Conservation (phyloP, 441 rosid species). For the Pelargonium cotyledonis region DNA sequence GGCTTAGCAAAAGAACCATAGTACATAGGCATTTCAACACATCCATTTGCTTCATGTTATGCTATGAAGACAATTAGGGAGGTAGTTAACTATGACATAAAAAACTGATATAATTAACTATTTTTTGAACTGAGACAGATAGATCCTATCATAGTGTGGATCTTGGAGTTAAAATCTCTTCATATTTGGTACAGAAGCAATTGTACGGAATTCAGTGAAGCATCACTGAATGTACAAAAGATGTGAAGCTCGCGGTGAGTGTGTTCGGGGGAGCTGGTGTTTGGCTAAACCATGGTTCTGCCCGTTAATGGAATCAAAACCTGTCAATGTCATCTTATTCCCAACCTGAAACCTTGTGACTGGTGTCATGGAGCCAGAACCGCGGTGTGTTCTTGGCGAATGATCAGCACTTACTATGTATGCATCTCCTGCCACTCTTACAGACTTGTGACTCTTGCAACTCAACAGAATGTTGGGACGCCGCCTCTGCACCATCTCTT, state of each 20-base stretch:
- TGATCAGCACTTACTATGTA: constrained; percentile 22
- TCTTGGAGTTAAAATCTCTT: too few relatives aligned
- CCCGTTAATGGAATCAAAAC: constrained; percentile 24
- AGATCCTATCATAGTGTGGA: too few relatives aligned
- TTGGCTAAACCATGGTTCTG: constrained; percentile 22
- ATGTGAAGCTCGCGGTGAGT: constrained; percentile 28
- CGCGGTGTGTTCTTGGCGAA: constrained; percentile 14
- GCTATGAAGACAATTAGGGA: too few relatives aligned
- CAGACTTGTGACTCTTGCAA: constrained; percentile 66
- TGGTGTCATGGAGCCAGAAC: constrained; percentile 29
- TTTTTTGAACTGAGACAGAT: too few relatives aligned
- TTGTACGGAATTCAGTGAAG: background rate
- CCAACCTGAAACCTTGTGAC: constrained; percentile 39
- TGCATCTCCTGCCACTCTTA: constrained; percentile 50
- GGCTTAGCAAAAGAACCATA: too few relatives aligned
- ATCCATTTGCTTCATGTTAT: too few relatives aligned
- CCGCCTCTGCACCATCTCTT: constrained; percentile 31
- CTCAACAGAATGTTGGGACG: constrained; percentile 47
- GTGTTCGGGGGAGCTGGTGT: constrained; percentile 31
- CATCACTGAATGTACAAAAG: constrained; percentile 35
- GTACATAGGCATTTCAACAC: too few relatives aligned
- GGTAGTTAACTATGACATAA: too few relatives aligned
- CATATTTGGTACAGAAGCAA: too few relatives aligned
- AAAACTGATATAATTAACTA: too few relatives aligned
- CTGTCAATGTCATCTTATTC: constrained; percentile 25